Base-by-base conservation (phyloP, 2,329 filamentous ascomycete genomes). In the Diaporthe sp. region DNA sequence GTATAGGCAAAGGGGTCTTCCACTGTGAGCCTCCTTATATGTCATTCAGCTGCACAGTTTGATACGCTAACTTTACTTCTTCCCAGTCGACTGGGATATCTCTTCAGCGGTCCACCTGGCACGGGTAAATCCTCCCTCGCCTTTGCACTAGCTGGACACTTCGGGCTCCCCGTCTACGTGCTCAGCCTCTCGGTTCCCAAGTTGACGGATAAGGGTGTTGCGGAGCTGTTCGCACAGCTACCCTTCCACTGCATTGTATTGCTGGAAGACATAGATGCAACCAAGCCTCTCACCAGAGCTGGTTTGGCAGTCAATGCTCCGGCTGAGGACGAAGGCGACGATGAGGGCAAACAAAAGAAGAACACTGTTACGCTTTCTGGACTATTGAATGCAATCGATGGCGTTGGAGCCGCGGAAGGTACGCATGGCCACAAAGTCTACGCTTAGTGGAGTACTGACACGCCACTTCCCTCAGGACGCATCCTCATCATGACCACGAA, bases 401-500 rank as follows among this genome's bases (percentile, higher is more conserved):
- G 73, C 3, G 61, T 75, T 0, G 73, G 50, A 5, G 73, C 73
- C 54, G 54, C 73, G 2, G 73, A 75, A 42, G 73, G 73, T 69
- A 25, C 64, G 68, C 28, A n/a, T n/a, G n/a, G n/a, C n/a, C n/a
- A n/a, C n/a, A n/a, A n/a, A n/a, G n/a, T n/a, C n/a, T n/a, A n/a
- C n/a, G n/a, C n/a, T n/a, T n/a, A n/a, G n/a, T n/a, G n/a, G n/a
- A n/a, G n/a, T n/a, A 25, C 28, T 67, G 10, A 50, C 28, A 9
- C 12, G 13, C 40, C 30, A 28, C n/a, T 60, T 19, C 6, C 7
- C 5, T 8, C 33, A 75, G 73, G 73, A 7, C 73, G 73, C 4
- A 75, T 75, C 13, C 54, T 75, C n/a, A 75, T 75, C 35, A 75
- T 72, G 73, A 72, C 73, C 2, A 75, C 69, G 4, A 75, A 75